phyloP scores from a whole-genome alignment of 1,139 yeast genomes.

The Suhomyces yuchorum region DNA sequence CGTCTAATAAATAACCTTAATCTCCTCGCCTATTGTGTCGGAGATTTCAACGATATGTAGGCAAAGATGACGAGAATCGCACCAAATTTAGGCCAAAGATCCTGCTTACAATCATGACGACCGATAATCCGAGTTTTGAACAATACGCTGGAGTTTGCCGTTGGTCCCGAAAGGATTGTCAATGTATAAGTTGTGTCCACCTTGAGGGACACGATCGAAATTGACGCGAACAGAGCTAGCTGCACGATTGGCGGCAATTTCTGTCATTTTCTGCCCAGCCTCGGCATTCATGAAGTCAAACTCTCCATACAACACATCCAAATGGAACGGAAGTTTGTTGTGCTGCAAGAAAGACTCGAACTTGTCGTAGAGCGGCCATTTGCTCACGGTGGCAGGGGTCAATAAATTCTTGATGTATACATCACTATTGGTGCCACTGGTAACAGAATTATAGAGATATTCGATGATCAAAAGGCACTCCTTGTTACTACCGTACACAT shows the following conservation, averaged over 20 bases:
- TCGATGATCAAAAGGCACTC: conserved; percentile 52
- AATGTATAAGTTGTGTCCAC: conserved; percentile 50
- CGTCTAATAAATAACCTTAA: background rate
- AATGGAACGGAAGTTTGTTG: conserved; percentile 38
- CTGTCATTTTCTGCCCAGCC: conserved; percentile 62
- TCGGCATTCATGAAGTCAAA: conserved; percentile 83
- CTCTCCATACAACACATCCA: conserved; percentile 73
- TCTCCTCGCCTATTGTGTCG: background rate
- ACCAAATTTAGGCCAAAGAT: background rate
- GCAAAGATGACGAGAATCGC: background rate
- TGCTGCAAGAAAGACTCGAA: conserved; percentile 33
- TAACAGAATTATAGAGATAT: conserved; percentile 62
- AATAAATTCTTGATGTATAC: conserved; percentile 62
- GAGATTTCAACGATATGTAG: background rate
- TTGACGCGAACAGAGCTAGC: conserved; percentile 49
- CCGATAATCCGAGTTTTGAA: background rate
- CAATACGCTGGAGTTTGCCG: conserved; percentile 22
- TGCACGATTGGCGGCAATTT: conserved; percentile 30
- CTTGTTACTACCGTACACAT: conserved; percentile 41
- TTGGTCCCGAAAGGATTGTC: conserved; percentile 61
- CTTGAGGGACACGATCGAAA: conserved; percentile 37
- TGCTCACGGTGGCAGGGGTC: conserved; percentile 77
- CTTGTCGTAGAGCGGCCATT: conserved; percentile 73
- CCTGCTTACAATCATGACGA: background rate
- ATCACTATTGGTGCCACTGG: conserved; percentile 64